phyloP scores from a whole-genome alignment of 208 protist species.

The Leishmania arabica region DNA sequence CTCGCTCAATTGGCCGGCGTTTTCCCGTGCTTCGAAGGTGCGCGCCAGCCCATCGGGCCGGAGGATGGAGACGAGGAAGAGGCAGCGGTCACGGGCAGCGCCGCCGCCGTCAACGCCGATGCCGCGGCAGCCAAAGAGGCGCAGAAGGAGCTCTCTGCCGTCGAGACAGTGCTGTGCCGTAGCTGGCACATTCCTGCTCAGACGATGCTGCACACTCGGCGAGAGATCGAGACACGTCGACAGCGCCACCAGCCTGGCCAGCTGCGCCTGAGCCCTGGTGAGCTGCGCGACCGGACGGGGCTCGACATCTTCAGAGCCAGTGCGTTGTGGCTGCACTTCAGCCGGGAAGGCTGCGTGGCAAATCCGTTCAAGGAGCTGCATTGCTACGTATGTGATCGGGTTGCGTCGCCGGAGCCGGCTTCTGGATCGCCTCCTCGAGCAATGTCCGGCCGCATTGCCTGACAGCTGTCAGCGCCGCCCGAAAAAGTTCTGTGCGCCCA shows the following conservation, averaged over 20 bases:
- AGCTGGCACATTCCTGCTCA: constrained; percentile 60
- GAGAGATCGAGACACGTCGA: constrained; percentile 37
- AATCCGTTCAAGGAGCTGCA: constrained; percentile 33
- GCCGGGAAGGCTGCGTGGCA: constrained; percentile 32
- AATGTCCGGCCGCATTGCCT: not conserved
- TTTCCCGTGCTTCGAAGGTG: not conserved
- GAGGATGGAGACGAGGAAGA: not conserved
- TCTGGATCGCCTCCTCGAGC: not conserved
- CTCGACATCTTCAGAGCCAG: constrained; percentile 83
- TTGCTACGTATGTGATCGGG: constrained; percentile 38
- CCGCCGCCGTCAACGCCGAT: constrained; percentile 26
- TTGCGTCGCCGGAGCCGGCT: not conserved
- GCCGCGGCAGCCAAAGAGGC: not conserved
- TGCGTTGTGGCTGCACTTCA: constrained; percentile 67
- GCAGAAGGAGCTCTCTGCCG: constrained; percentile 8
- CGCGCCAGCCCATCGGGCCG: not conserved
- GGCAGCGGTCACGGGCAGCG: not conserved
- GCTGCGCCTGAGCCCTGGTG: constrained; percentile 55
- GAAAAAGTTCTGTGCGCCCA: not conserved
- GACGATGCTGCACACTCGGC: constrained; percentile 40
- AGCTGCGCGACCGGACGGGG: constrained; percentile 58
- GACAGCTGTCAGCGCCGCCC: not conserved
- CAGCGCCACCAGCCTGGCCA: constrained; percentile 9
- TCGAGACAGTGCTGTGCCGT: constrained; percentile 33
- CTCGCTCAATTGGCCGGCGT: constrained; percentile 42